Conservation (phyloP, 2,329 filamentous ascomycete genomes). For the Didymella keratinophila region DNA sequence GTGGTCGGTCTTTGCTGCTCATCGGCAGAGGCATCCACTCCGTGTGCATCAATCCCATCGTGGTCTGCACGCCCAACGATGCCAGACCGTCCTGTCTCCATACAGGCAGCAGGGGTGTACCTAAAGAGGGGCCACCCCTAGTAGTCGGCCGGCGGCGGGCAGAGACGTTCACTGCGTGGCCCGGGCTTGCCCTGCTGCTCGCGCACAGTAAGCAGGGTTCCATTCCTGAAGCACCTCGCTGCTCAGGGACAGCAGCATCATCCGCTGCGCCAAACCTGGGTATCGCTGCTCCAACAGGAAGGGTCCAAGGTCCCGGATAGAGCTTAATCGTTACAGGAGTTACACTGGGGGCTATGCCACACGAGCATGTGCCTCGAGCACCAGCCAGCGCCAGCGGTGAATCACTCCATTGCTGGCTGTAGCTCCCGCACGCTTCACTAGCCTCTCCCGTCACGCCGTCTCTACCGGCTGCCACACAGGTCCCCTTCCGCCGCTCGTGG, state of each 20-base stretch:
- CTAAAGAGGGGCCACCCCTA: slow-evolving; percentile 25
- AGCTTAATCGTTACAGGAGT: slow-evolving; percentile 44
- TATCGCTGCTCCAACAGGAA: slow-evolving; percentile 30
- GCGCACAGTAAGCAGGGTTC: slow-evolving; percentile 24
- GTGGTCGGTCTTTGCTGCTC: slow-evolving; percentile 8
- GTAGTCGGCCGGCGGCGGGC: slow-evolving; percentile 27
- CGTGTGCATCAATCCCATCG: slow-evolving; percentile 8
- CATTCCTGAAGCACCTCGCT: slow-evolving; percentile 23
- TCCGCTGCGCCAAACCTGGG: slow-evolving; percentile 25
- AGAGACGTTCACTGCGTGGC: slow-evolving; percentile 28
- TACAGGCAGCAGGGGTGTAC: slow-evolving; percentile 28
- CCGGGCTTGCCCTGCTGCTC: slow-evolving; percentile 31
- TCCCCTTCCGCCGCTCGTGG: slow-evolving; percentile 42
- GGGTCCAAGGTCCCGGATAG: slow-evolving; percentile 36
- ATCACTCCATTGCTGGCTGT: slow-evolving; percentile 40
- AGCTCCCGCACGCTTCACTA: slow-evolving; percentile 53
- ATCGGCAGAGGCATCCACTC: slow-evolving; percentile 12
- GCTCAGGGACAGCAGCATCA: slow-evolving; percentile 25
- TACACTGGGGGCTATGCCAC: slow-evolving; percentile 52
- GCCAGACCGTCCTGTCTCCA: slow-evolving; percentile 34
- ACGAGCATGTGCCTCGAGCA: slow-evolving; percentile 45
- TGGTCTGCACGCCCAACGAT: slow-evolving; percentile 37
- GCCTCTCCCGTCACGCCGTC: slow-evolving; percentile 44
- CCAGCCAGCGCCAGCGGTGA: slow-evolving; percentile 43
- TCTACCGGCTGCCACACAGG: slow-evolving; percentile 44